phyloP scores from a whole-genome alignment of 768 basidiomycete species.

The Pseudohyphozyma bogoriensis region DNA sequence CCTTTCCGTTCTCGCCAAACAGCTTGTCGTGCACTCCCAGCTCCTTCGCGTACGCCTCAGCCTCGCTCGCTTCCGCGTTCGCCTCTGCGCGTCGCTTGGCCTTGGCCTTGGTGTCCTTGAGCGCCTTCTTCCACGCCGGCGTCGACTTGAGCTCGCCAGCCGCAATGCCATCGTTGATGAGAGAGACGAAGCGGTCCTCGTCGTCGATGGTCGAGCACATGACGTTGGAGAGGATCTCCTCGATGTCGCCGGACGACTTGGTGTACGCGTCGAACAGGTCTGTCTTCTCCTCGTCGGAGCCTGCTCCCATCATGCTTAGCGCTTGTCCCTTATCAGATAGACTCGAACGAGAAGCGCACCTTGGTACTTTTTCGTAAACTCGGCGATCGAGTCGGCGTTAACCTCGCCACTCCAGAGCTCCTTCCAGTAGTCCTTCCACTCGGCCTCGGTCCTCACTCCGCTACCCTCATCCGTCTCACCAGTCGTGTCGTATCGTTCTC shows the following conservation, averaged over 20 bases:
- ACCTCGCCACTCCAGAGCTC: conserved; percentile 33
- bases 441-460: conserved; percentile 55
- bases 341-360: conserved; percentile 44
- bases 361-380: conserved; percentile 90
- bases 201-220: conserved; percentile 77
- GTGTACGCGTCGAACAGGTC: conserved; percentile 70
- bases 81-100: conserved; percentile 27
- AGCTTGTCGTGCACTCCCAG: conserved; percentile 34
- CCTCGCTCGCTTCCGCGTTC: conserved; percentile 30
- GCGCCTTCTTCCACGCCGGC: conserved; percentile 56
- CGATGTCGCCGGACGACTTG: conserved; percentile 62
- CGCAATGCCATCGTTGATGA: conserved; percentile 58
- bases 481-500: conserved; percentile 69
- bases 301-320: conserved; percentile 2
- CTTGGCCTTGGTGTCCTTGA: conserved; percentile 65
- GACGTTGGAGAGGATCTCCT: conserved; percentile 69
- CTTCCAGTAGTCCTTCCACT: conserved; percentile 86
- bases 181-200: conserved; percentile 67
- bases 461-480: conserved; percentile 73
- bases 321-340: neutral
- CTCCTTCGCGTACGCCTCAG: conserved; percentile 32
- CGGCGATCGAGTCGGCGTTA: conserved; percentile 54
- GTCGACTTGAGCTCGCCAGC: conserved; percentile 48
- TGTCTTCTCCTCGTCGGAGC: conserved; percentile 65
- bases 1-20: conserved; percentile 15